Base-by-base conservation (phyloP, 441 rosid species). In the Populus hybrid region DNA sequence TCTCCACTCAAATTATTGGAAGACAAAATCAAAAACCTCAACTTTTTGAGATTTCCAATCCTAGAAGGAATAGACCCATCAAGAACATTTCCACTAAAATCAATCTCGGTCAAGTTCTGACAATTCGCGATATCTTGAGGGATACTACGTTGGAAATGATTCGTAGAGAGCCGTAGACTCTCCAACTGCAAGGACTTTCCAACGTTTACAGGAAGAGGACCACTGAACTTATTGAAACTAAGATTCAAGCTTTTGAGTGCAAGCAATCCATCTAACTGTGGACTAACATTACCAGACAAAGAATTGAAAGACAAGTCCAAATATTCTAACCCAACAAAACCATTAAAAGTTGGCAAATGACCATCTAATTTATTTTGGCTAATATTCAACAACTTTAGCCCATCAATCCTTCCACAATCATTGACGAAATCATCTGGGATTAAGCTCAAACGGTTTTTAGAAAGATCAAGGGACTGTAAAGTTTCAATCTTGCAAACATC, bases 241-340 rank as follows among this genome's bases (percentile, higher is more conserved):
- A 94, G 94, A 79, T 80, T 80, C 85, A 90, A 85, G 8, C 70
- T 86, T 81, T 53, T 82, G 73, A 94, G 88, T 23, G 78, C 78
- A 82, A 71, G 79, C 70, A 94, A 80, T 30, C 68, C 87, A 80
- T 88, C 87, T n/a, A 94, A 86, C 74, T 89, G 85, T 9, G 70
- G 80, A 72, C 46, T 72, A 65, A 89, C 75, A 40, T 20, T 66
- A 61, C 94, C 92, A 67, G 0, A 23, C 79, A 90, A 53, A 4
- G 0, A 0, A 86, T 94, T 93, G 80, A 63, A 23, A 75, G 97
- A 86, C 74, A 93, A 77, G 83, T 94, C 95, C 69, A 94, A 82
- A 69, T 21, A 67, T 71, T 89, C 87, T 67, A 93, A 82, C 75
- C 80, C 90, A 71, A 26, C 68, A 82, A 93, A 91, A 16, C 83